phyloP scores from a whole-genome alignment of 768 basidiomycete genomes.

The Sporobolomyces roseus region DNA sequence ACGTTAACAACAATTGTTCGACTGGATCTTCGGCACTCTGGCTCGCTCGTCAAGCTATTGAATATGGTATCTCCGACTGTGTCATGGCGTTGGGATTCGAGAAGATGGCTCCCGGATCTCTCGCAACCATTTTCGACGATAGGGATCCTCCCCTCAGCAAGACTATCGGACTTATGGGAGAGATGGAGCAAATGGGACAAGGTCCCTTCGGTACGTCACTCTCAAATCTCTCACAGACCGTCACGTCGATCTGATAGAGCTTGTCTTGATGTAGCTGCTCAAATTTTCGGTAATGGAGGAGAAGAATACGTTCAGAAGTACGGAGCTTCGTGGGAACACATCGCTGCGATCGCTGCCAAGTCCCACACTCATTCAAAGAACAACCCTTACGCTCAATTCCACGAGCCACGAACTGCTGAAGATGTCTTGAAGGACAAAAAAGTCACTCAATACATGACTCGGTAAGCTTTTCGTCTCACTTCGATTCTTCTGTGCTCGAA shows the following conservation, averaged over 20 bases:
- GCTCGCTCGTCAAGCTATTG: slow-evolving; percentile 67
- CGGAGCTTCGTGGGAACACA: slow-evolving; percentile 62
- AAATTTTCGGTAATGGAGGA: slow-evolving; percentile 68
- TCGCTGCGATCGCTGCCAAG: slow-evolving; percentile 72
- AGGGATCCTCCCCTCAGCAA: slow-evolving; percentile 36
- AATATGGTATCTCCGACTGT: slow-evolving; percentile 66
- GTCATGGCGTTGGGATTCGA: slow-evolving; percentile 81
- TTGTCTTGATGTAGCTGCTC: slow-evolving; percentile 53
- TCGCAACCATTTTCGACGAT: slow-evolving; percentile 32
- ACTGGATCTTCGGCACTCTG: slow-evolving; percentile 71
- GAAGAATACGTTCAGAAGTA: slow-evolving; percentile 74
- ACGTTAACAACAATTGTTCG: slow-evolving; percentile 76
- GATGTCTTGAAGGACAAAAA: slow-evolving; percentile 36
- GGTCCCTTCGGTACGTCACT: slow-evolving; percentile 36
- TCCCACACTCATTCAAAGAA: slow-evolving; percentile 76
- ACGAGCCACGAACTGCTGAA: slow-evolving; percentile 66
- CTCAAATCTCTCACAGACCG: background rate
- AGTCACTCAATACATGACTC: slow-evolving; percentile 28
- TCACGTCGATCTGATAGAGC: background rate
- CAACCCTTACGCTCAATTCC: slow-evolving; percentile 83
- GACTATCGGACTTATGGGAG: slow-evolving; percentile 31
- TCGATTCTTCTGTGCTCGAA: too few species aligned
- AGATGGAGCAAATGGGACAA: slow-evolving; percentile 20
- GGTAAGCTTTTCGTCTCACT: too few species aligned
- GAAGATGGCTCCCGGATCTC: slow-evolving; percentile 51